Evolutionary conservation across 768 basidiomycete species (phyloP), one percentile per base, ranked within the genome.

Genomic region (Austroboletus festivus): DNA sequence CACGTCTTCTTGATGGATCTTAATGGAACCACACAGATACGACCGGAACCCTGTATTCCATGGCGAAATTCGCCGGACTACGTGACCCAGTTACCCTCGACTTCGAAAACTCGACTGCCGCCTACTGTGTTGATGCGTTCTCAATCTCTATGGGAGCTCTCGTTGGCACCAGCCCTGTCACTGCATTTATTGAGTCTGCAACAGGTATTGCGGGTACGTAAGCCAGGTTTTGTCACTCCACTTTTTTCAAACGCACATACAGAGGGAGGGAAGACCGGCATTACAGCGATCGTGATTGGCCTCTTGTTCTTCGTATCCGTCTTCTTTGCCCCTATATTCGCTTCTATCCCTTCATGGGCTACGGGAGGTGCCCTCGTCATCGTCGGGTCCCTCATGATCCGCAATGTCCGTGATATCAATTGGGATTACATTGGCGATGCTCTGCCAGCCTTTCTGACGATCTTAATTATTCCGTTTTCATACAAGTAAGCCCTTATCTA

Each of bases 61-160:
- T 93, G 90, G 87, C 89, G 45, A 90, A 87, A 64, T 92, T 92
- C 53, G 89, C 90, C 6, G 88, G 87, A n/a, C 76, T 93, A 2
- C 87, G 88, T 40, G 85, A 92, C 60, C 85, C 85, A 1, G 79
- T 88, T 13, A 91, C 89, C 21, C 73, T 90, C 47, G 90, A 93
- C 63, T 93, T 93, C 56, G 90, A 93, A 69, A 80, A 82, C 53
- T 87, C 85, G 16, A 88, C 83, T 12, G 72, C 86, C 51, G 89
- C 89, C 4, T 91, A 90, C 67, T 90, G 87, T 54, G 79, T 89
- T 22, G 88, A 90, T 56, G 89, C 89, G 0, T 83, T 90, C 63
- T 81, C 75, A 30, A 90, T 90, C 63, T 83, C 80, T 35, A 88
- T 90, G 71, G 89, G 89, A 42, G 82, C 89, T 10, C 75, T 91